These are phyloP conservation scores for Pseudogymnoascus sp. DNA, from an alignment of 2,329 filamentous ascomycete species.

Conservation along the genomic window DNA sequence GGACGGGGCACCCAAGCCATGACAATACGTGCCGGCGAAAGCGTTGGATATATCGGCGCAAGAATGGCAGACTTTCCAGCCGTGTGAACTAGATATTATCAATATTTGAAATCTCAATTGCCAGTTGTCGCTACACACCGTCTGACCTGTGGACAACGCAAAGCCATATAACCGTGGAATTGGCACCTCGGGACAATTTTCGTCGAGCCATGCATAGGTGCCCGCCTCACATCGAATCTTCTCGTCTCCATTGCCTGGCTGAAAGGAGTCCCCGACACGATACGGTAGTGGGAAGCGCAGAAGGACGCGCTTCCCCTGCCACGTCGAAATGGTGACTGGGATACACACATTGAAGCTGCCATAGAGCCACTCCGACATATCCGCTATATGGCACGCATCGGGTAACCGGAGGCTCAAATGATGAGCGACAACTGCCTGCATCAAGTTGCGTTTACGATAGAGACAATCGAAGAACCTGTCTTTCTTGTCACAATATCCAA, in stretches of 20 bases:
- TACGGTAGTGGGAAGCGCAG: constrained; percentile 29
- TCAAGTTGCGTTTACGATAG: constrained; percentile 16
- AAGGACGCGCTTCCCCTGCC: constrained; percentile 10
- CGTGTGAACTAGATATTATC: background rate
- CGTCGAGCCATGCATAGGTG: constrained; percentile 34
- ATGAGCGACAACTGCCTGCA: constrained; percentile 25
- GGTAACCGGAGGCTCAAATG: constrained; percentile 21
- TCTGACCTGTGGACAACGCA: constrained; percentile 27
- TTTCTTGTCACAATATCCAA: constrained; percentile 18
- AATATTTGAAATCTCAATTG: background rate
- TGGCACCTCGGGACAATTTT: constrained; percentile 32
- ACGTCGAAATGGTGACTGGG: constrained; percentile 22
- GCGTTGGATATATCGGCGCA: background rate
- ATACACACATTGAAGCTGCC: constrained; percentile 34
- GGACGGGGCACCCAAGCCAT: constrained; percentile 19
- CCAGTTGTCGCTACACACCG: constrained; percentile 18
- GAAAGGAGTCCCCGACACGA: constrained; percentile 31
- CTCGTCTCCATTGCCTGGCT: constrained; percentile 37
- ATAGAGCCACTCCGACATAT: constrained; percentile 27
- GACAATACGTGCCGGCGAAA: constrained; percentile 19
- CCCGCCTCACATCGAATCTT: constrained; percentile 36
- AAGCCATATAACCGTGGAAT: constrained; percentile 32
- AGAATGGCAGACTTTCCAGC: background rate
- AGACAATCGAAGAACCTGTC: constrained; percentile 21
- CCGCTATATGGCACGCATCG: constrained; percentile 19